Evolutionary conservation across 768 basidiomycete genomes (phyloP).

Genomic region (Mycena sanguinolenta): DNA sequence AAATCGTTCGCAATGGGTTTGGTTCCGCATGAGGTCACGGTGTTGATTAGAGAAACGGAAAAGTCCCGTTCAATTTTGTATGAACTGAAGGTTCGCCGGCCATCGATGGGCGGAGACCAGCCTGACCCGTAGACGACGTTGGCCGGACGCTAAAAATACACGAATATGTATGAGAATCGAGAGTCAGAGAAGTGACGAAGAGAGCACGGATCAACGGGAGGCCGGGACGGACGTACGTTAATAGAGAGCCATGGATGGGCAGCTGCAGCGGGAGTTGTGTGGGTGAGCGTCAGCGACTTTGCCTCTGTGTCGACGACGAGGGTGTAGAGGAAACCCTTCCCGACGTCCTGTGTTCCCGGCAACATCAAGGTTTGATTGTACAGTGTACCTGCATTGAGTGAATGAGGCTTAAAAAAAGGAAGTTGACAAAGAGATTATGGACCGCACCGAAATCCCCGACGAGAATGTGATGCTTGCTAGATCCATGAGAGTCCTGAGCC

Average conservation of each 20-base stretch:
- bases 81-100: constrained; percentile 36
- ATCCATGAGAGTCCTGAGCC: background rate
- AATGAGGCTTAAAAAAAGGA: too few species aligned
- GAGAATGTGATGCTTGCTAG: constrained; percentile 36
- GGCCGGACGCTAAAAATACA: constrained; percentile 34
- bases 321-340: constrained; percentile 37
- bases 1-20: constrained; percentile 43
- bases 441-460: constrained; percentile 40
- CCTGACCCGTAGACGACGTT: constrained; percentile 38
- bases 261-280: constrained; percentile 35
- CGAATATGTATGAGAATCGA: background rate
- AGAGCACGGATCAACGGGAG: constrained; percentile 10
- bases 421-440: too few species aligned
- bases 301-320: constrained; percentile 34
- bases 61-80: constrained; percentile 38
- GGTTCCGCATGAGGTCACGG: constrained; percentile 39
- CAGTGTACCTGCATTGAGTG: constrained; percentile 20
- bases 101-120: constrained; percentile 37
- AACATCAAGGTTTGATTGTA: constrained; percentile 42
- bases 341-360: constrained; percentile 40
- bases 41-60: constrained; percentile 35
- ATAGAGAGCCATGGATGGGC: constrained; percentile 41
- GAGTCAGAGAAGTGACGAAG: background rate
- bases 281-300: constrained; percentile 28
- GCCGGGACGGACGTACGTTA: constrained; percentile 32